Base-by-base conservation (phyloP, 2,329 filamentous ascomycete genomes). In the Colletotrichum gloeosporioides region DNA sequence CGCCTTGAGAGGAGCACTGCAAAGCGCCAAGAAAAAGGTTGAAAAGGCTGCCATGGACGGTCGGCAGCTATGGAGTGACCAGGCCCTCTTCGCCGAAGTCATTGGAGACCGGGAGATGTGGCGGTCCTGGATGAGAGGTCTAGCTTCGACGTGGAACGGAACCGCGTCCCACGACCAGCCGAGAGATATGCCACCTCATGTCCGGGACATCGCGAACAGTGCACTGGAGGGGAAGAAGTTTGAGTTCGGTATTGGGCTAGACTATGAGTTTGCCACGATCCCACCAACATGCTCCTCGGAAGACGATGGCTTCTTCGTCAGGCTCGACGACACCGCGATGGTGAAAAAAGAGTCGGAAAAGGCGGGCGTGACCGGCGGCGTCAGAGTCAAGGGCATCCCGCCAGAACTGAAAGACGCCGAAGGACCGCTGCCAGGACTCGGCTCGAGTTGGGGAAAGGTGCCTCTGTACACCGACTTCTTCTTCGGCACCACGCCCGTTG, bases 201-300 rank as follows among this genome's bases (percentile, higher is more conserved):
- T 84, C 0, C 71, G 79, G 6, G 59, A 8, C 15, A 78, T 86
- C 7, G 84, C 82, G 13, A 70, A 80, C 15, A 80, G 79, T 0
- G 81, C 83, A 6, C 64, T 84, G 13, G 44, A 73, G 2, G 84
- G 83, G 2, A 59, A 72, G 32, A 61, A 16, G 34, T 85, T 86
- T 62, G 85, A 86, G 61, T 86, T 85, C 25, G 84, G 84, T 8
- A 86, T 86, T 27, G 85, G 85, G 1, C 76, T 86, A 6, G 85
- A 86, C 71, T 85, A 85, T 81, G 83, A 81, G 78, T 85, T 84
- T 69, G 82, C 80, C 62, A 86, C 85, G 2, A 83, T 84, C 13
- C 83, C 82, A 9, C 82, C 83, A 3, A 85, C 83, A 5, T 84
- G 83, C 77, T 85, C 84, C 1, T 80, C 84, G 12, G 82, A 86